These are phyloP conservation scores for Tetrapisispora namnaoensis DNA, from an alignment of 805 yeast species.

Conservation along the genomic window DNA sequence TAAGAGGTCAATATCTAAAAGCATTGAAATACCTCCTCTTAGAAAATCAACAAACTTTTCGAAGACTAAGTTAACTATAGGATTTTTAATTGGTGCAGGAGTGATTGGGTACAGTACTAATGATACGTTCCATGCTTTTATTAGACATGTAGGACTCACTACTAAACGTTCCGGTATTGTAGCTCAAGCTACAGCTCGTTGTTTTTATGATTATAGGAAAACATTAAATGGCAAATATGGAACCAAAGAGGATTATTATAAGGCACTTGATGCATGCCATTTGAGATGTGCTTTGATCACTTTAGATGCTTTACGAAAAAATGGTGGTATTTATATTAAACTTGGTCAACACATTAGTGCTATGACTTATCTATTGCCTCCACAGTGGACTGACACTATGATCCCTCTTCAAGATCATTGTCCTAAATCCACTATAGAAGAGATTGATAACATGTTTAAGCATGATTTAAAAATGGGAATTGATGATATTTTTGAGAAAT, in stretches of 20 bases:
- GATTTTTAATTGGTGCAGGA: constrained; percentile 7
- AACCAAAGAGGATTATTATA: constrained; percentile 36
- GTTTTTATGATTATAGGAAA: constrained; percentile 61
- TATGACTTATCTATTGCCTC: constrained; percentile 80
- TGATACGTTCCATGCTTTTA: constrained; percentile 17
- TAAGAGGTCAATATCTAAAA: background rate
- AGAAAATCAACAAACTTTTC: background rate
- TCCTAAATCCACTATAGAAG: constrained; percentile 67
- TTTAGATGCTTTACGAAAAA: constrained; percentile 62
- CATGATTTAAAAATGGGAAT: constrained; percentile 54
- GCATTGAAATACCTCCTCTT: too few species aligned
- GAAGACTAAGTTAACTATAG: background rate
- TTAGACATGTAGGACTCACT: constrained; percentile 22
- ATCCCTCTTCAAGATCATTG: constrained; percentile 84
- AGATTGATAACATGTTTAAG: constrained; percentile 55
- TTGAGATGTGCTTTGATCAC: constrained; percentile 69
- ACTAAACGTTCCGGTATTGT: constrained; percentile 53
- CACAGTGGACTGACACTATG: constrained; percentile 95
- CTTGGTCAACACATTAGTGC: constrained; percentile 93
- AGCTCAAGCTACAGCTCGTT: constrained; percentile 55
- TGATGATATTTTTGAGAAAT: constrained; percentile 54
- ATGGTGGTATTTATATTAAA: constrained; percentile 91
- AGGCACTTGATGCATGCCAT: constrained; percentile 60
- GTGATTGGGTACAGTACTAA: constrained; percentile 18
- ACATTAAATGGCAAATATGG: constrained; percentile 40